These are phyloP conservation scores for Sugiyamaella americana DNA, from an alignment of 805 yeast genomes.

Conservation along the genomic window DNA sequence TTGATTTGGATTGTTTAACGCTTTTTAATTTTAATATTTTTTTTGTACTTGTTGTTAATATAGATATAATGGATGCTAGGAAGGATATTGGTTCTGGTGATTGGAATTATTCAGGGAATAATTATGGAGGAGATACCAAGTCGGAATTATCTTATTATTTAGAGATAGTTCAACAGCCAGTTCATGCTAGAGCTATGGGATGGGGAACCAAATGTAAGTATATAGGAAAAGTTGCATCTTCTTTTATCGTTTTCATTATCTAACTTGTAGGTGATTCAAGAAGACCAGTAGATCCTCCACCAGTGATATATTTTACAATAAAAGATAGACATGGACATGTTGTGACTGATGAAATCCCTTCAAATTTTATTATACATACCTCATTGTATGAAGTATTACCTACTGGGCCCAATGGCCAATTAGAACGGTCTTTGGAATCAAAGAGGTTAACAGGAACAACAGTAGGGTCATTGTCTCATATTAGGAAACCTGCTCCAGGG, in stretches of 20 bases:
- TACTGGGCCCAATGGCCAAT: constrained; percentile 5
- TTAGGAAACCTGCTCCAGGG: constrained; percentile 26
- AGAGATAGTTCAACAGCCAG: constrained; percentile 29
- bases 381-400: constrained; percentile 12
- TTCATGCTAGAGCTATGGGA: constrained; percentile 32
- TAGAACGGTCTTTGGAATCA: constrained; percentile 2
- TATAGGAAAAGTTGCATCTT: background rate
- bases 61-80: background rate
- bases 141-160: constrained; percentile 12
- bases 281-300: constrained; percentile 34
- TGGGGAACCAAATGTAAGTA: constrained; percentile 28
- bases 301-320: constrained; percentile 25
- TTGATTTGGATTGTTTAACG: background rate
- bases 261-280: constrained; percentile 27
- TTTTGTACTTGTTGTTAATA: no score
- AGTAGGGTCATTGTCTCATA: constrained; percentile 21
- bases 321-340: constrained; percentile 23
- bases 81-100: background rate
- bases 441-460: constrained; percentile 23
- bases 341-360: constrained; percentile 27
- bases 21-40: no score
- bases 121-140: background rate
- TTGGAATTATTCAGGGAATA: background rate
- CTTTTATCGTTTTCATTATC: background rate
- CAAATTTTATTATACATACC: constrained; percentile 25